Conservation (phyloP, 2,329 filamentous ascomycete genomes). For the Chaetomiaceae sp. region DNA sequence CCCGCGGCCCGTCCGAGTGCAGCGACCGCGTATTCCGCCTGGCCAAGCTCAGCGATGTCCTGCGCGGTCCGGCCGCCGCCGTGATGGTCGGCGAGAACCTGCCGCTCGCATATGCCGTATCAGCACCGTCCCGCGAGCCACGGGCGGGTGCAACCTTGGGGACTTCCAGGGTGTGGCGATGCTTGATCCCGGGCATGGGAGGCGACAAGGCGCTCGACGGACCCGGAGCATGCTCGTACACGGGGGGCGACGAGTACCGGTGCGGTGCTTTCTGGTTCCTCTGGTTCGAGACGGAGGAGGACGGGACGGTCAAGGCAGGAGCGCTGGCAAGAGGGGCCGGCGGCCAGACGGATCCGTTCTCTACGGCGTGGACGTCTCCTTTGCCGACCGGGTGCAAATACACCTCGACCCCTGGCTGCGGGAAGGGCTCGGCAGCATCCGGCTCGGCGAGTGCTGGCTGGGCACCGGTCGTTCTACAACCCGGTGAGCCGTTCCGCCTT, state of each 20-base stretch:
- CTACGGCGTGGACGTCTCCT: slow-evolving; percentile 24
- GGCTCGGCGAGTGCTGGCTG: slow-evolving; percentile 32
- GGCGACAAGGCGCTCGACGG: slow-evolving; percentile 45
- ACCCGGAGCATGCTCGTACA: slow-evolving; percentile 42
- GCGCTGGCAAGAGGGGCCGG: slow-evolving; percentile 13
- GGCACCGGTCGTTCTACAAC: slow-evolving; percentile 28
- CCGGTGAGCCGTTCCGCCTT: slow-evolving; percentile 21
- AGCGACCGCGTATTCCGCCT: slow-evolving; percentile 78
- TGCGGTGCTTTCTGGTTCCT: slow-evolving; percentile 36
- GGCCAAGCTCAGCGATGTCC: slow-evolving; percentile 76
- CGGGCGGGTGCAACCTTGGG: slow-evolving; percentile 62
- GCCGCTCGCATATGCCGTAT: slow-evolving; percentile 63
- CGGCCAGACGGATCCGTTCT: slow-evolving; percentile 18
- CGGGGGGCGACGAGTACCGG: slow-evolving; percentile 59
- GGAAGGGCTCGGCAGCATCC: slow-evolving; percentile 21
- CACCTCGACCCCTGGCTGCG: slow-evolving; percentile 30
- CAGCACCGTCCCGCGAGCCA: slow-evolving; percentile 65
- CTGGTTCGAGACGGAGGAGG: slow-evolving; percentile 20
- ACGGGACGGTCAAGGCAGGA: slow-evolving; percentile 16
- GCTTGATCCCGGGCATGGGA: slow-evolving; percentile 56
- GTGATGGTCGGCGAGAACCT: slow-evolving; percentile 71
- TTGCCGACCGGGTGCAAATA: slow-evolving; percentile 27
- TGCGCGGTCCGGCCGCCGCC: slow-evolving; percentile 53
- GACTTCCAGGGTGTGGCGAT: slow-evolving; percentile 84
- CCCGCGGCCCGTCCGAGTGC: slow-evolving; percentile 74